Percentiles rank a stretch among this genome's conserved stretches.
Evolutionary conservation across 2,329 filamentous ascomycete genomes (phyloP).

Genomic region (Fusarium liriodendri): DNA sequence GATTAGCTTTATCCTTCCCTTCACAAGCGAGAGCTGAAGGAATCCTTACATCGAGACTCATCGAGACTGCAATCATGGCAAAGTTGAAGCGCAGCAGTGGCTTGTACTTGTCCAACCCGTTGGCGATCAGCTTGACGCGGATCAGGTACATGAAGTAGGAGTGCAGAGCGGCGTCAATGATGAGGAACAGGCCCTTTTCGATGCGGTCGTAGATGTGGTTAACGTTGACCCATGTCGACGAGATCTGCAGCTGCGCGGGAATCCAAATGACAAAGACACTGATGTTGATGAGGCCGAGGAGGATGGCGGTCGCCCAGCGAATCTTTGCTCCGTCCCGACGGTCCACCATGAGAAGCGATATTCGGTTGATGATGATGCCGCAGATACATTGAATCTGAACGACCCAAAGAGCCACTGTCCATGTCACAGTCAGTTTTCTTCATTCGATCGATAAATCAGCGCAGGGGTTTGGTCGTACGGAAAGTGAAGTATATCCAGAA

Average conservation of each 20-base stretch:
- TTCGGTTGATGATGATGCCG: conserved; percentile 40
- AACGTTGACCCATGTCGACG: conserved; percentile 17
- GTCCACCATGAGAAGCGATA: conserved; percentile 33
- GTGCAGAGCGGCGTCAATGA: conserved; percentile 47
- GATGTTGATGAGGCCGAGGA: conserved; percentile 32
- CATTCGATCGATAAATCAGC: neutral
- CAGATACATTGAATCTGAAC: conserved; percentile 39
- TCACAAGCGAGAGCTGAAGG: neutral
- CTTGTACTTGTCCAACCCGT: conserved; percentile 61
- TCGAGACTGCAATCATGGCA: conserved; percentile 39
- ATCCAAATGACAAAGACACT: conserved; percentile 36
- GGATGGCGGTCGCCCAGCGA: conserved; percentile 16
- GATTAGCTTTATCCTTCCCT: neutral
- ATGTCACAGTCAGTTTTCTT: conserved; percentile 1
- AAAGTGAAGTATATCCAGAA: conserved; percentile 37
- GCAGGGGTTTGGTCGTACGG: conserved; percentile 9
- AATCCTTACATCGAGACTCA: conserved; percentile 37
- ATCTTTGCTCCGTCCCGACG: conserved; percentile 16
- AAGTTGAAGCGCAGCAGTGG: conserved; percentile 52
- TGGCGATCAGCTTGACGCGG: conserved; percentile 54
- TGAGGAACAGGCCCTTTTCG: conserved; percentile 28
- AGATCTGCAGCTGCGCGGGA: conserved; percentile 30
- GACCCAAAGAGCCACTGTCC: conserved; percentile 31
- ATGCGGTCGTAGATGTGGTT: conserved; percentile 32
- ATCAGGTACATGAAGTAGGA: conserved; percentile 51